Base-by-base conservation (phyloP, 192 early-diverging fungal species). In the Umbelopsis ramanniana region DNA sequence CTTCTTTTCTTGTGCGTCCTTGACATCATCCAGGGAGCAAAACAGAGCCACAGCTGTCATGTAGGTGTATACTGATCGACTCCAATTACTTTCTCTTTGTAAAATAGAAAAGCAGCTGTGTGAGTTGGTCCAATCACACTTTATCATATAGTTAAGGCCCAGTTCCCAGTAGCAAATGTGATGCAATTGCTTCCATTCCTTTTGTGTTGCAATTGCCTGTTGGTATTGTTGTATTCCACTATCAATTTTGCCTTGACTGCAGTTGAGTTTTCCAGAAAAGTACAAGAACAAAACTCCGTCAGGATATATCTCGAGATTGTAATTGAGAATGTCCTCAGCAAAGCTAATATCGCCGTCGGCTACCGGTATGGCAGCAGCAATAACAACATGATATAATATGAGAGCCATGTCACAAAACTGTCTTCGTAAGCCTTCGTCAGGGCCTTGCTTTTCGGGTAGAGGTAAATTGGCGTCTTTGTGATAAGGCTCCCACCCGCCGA, bases 121-220 rank as follows among this genome's bases (percentile, higher is more conserved):
- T 0, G 92, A 91, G 9, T 78, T 81, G 21, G 79, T 69, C 84
- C 89, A 95, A 47, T 90, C 78, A 0, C 77, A 78, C 29, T 91
- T 72, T 46, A 89, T 81, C 79, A 91, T 88, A 47, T 86, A 81
- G 71, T 86, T 88, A 43, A 91, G 75, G 11, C 89, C 86, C 26
- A 91, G 78, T 72, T 95, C 95, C 93, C 94, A 96, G 53, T 90
- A 88, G 70, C 90, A 92, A 38, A 94, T 85, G 73, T 96, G 93
- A 37, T 85, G 85, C 47, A 96, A 76, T 75, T 93, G 92, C 19
- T 86, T 82, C 94, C 93, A 96, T 17, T 87, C 83, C 15, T 80
- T 74, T 47, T 89, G 87, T 1, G 86, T 77, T 3, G 77, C 76
- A 54, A 91, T 83, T 8, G 85, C 87, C 23, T 72, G 73, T 11